phyloP scores from a whole-genome alignment of 2,329 filamentous ascomycete genomes.

The Dactylellina leptospora region DNA sequence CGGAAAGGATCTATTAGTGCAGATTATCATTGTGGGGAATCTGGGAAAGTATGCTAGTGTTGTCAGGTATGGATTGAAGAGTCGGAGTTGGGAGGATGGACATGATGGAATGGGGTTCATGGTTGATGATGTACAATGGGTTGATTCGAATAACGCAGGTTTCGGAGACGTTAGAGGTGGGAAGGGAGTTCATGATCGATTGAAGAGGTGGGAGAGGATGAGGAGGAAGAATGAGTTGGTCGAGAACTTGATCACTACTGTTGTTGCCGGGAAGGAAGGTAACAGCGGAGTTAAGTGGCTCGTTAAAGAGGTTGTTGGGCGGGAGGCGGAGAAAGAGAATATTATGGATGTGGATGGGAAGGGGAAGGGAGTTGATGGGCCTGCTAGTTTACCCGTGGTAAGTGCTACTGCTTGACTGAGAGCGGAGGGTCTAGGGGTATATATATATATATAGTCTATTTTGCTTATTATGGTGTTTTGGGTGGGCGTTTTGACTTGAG shows the following conservation, averaged over 20 bases:
- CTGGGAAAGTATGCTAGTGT: slow-evolving; percentile 79
- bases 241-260: slow-evolving; percentile 2
- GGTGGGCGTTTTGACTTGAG: no score
- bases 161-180: slow-evolving; percentile 40
- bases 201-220: slow-evolving; percentile 48
- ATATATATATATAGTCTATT: no score
- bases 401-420: background rate
- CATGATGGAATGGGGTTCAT: slow-evolving; percentile 93
- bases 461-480: slow-evolving; percentile 18
- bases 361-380: slow-evolving; percentile 4
- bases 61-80: slow-evolving; percentile 81
- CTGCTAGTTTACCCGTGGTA: background rate
- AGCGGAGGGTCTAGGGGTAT: no score
- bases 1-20: slow-evolving; percentile 85
- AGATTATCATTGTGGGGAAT: slow-evolving; percentile 80
- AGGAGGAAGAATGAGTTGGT: slow-evolving; percentile 33
- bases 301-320: slow-evolving; percentile 16
- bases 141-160: slow-evolving; percentile 70
- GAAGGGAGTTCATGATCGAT: slow-evolving; percentile 32
- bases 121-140: slow-evolving; percentile 82
- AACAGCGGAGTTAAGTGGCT: slow-evolving; percentile 25
- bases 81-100: slow-evolving; percentile 74
- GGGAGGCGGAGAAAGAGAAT: slow-evolving; percentile 31
- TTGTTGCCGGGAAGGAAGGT: background rate
- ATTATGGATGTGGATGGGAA: slow-evolving; percentile 26